A percentile compares a stretch with the other conserved stretches of the same genome.
phyloP scores from a whole-genome alignment of 1,139 yeast genomes.

The Lodderomyces pseudojiufengensis region DNA sequence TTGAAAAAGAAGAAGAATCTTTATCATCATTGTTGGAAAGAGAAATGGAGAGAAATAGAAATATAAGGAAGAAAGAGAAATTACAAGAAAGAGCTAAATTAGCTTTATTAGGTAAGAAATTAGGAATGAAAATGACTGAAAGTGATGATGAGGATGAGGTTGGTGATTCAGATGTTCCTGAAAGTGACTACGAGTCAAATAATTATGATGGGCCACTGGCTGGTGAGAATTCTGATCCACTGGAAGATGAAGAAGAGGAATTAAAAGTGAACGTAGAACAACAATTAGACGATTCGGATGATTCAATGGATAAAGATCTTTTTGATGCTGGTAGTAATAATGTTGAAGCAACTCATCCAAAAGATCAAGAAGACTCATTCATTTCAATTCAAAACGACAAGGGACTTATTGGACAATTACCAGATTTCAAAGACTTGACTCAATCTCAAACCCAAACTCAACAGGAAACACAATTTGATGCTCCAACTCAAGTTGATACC shows the following conservation, averaged over 20 bases:
- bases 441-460: constrained; percentile 15
- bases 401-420: constrained; percentile 2
- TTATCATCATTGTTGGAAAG: constrained; percentile 56
- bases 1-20: constrained; percentile 40
- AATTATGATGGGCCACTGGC: constrained; percentile 7
- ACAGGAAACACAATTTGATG: constrained; percentile 18
- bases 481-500: constrained; percentile 14
- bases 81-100: constrained; percentile 34
- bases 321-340: constrained; percentile 18
- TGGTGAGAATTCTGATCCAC: neutral
- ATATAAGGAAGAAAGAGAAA: constrained; percentile 50
- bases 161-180: constrained; percentile 14
- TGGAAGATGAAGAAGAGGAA: constrained; percentile 15
- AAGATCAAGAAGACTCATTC: constrained; percentile 11
- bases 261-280: constrained; percentile 18
- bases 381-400: constrained; percentile 7
- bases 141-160: constrained; percentile 11
- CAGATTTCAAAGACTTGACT: constrained; percentile 16
- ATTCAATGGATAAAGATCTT: constrained; percentile 15
- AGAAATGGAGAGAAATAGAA: constrained; percentile 54
- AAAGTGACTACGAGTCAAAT: constrained; percentile 16
- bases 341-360: constrained; percentile 19
- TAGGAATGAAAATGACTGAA: constrained; percentile 15
- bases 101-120: constrained; percentile 23
- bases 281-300: constrained; percentile 15